Percentiles rank a stretch among this genome's conserved stretches.
Conservation (phyloP, 2,329 filamentous ascomycete species). For the Diaporthe australafricana region DNA sequence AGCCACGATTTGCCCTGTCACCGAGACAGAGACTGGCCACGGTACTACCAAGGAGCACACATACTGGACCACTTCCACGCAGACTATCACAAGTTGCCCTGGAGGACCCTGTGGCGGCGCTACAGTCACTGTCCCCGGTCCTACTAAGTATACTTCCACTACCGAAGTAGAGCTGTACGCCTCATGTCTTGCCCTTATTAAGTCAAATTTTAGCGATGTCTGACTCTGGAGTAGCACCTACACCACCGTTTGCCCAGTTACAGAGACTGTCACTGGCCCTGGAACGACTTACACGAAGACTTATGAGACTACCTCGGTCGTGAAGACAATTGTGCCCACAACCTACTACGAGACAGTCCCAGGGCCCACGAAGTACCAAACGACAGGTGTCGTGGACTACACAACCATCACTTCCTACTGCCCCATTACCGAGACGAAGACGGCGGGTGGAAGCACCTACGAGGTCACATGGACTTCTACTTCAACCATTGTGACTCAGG, state of each 20-base stretch:
- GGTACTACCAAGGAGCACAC: constrained; percentile 57
- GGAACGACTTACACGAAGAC: constrained; percentile 53
- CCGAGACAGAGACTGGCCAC: constrained; percentile 52
- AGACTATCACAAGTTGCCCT: constrained; percentile 53
- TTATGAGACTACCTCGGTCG: constrained; percentile 57
- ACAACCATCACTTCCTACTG: constrained; percentile 57
- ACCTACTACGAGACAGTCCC: constrained; percentile 47
- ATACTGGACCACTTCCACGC: constrained; percentile 55
- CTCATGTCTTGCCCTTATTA: background rate
- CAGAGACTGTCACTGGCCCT: constrained; percentile 50
- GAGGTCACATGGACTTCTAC: constrained; percentile 55
- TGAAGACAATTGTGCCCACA: constrained; percentile 47
- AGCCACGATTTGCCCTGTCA: constrained; percentile 59
- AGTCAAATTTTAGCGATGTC: background rate
- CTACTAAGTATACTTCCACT: constrained; percentile 47
- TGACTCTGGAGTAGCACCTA: constrained; percentile 47
- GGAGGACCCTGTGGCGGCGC: constrained; percentile 48
- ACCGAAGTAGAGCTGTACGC: constrained; percentile 43
- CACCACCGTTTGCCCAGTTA: constrained; percentile 51
- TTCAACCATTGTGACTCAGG: constrained; percentile 40
- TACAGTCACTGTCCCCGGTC: constrained; percentile 52
- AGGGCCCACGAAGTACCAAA: constrained; percentile 49
- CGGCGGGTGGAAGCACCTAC: constrained; percentile 54
- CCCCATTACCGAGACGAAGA: constrained; percentile 58
- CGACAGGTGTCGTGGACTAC: constrained; percentile 53